phyloP scores from a whole-genome alignment of 805 yeast species.

The Yamadazyma laniorum region DNA sequence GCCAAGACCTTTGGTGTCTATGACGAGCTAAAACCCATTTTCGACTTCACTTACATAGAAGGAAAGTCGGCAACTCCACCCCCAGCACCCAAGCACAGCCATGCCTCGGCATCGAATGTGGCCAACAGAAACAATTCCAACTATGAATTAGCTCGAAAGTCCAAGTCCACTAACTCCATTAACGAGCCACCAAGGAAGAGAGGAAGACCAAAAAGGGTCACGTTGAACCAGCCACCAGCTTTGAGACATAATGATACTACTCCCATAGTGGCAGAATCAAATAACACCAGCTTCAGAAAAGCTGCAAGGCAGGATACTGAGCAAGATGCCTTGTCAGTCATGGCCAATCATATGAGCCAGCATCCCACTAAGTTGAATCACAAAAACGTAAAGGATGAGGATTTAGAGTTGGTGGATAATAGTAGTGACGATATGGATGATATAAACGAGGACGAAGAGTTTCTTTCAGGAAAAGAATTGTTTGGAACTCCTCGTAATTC shows the following conservation, averaged over 20 bases:
- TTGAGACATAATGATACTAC: slow-evolving; percentile 34
- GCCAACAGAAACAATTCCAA: slow-evolving; percentile 28
- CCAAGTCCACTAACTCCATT: slow-evolving; percentile 23
- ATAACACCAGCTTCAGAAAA: slow-evolving; percentile 27
- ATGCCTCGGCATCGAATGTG: slow-evolving; percentile 44
- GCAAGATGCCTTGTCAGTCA: slow-evolving; percentile 37
- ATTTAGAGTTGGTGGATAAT: slow-evolving; percentile 31
- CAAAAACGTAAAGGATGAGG: slow-evolving; percentile 29
- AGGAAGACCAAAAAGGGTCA: slow-evolving; percentile 37
- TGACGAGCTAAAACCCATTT: slow-evolving; percentile 60
- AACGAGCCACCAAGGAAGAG: slow-evolving; percentile 34
- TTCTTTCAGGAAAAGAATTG: slow-evolving; percentile 38
- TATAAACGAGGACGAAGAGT: slow-evolving; percentile 27
- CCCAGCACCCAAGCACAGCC: slow-evolving; percentile 47
- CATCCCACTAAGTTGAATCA: background rate
- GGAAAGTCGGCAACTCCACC: slow-evolving; percentile 45
- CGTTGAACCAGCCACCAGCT: slow-evolving; percentile 23
- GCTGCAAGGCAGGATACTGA: slow-evolving; percentile 39
- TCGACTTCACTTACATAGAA: slow-evolving; percentile 53
- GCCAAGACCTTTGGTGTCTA: slow-evolving; percentile 42
- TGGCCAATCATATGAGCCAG: slow-evolving; percentile 27
- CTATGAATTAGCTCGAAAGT: slow-evolving; percentile 17
- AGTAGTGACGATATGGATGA: slow-evolving; percentile 32
- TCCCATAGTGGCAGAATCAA: slow-evolving; percentile 29
- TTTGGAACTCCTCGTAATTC: slow-evolving; percentile 42